Base-by-base conservation (phyloP, 306 rosid genomes). In the Lotus japonicus region DNA sequence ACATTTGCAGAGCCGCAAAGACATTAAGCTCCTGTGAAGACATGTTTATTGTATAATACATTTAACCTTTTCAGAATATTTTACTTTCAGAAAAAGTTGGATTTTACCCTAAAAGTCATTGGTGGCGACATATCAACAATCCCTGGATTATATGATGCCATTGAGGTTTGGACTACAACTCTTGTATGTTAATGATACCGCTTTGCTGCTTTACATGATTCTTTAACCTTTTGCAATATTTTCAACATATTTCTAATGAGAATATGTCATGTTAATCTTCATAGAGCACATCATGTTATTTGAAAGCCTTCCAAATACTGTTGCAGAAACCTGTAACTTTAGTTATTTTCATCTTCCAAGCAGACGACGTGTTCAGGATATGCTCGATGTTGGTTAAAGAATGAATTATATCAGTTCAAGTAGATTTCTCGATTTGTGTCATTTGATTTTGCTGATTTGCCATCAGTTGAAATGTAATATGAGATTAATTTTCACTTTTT, bases 121-220 rank as follows among this genome's bases (percentile, higher is more conserved):
- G 97, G 97, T 3, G 97, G 99, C 0, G 95, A 95, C 83, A 85
- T 95, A 71, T 85, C 99, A 74, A 1, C 99, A 55, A 78, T 94
- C 64, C 99, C 99, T 71, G 96, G 96, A 79, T 79, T 95, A 64
- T 79, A 36, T 13, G 87, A 79, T 64, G 80, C 90, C 45, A 86
- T 95, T 52, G 97, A 95, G 92, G 99, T 94, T 70, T 84, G 96
- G 51, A 56, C 48, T 59, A 51, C 49, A 61, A 60, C 66, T 64
- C 15, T 23, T 53, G 45, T 38, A 55, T 64, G 57, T 66, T 68
- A 54, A 33, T 70, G 21, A 18, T 64, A 13, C 39, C 65, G 63
- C 16, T 63, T 63, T 69, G 59, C 19, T 8, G 51, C 48, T 48
- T 49, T 73, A 50, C 50, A 6, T 58, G 48, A 49, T 73, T 72